phyloP scores from a whole-genome alignment of 805 yeast genomes.

The Sungouiella blattae region DNA sequence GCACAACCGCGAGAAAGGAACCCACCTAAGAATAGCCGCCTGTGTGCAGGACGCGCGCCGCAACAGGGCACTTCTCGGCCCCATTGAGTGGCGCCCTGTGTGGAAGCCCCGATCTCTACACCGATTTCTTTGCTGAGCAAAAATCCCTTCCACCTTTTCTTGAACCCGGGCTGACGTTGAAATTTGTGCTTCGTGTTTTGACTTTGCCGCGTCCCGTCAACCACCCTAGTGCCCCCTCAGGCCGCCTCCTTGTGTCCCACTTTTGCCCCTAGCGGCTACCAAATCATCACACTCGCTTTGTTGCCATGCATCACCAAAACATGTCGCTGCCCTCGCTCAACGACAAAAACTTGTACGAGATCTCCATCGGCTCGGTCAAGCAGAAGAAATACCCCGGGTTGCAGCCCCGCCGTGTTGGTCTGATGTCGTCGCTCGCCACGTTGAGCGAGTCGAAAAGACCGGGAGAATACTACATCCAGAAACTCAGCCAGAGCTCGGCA shows the following conservation, averaged over 20 bases:
- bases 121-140: too few relatives aligned
- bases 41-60: too few relatives aligned
- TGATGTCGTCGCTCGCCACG: constrained; percentile 21
- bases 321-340: constrained; percentile 18
- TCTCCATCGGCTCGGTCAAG: constrained; percentile 10
- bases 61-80: too few relatives aligned
- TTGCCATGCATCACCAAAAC: constrained; percentile 18
- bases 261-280: neutral
- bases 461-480: constrained; percentile 37
- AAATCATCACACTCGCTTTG: constrained; percentile 1
- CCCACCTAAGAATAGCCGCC: too few relatives aligned
- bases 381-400: constrained; percentile 13
- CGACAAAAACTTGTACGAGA: constrained; percentile 24
- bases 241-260: too few relatives aligned
- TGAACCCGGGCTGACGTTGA: too few relatives aligned
- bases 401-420: constrained; percentile 26
- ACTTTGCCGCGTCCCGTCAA: neutral
- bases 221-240: too few relatives aligned
- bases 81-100: too few relatives aligned
- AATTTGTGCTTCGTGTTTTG: too few relatives aligned
- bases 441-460: constrained; percentile 30
- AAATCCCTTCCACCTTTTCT: too few relatives aligned
- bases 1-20: too few relatives aligned
- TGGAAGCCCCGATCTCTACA: too few relatives aligned
- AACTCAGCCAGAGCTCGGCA: constrained; percentile 21